These are phyloP conservation scores for Colletotrichum cordylinicola DNA, from an alignment of 2,329 filamentous ascomycete species.

Conservation along the genomic window DNA sequence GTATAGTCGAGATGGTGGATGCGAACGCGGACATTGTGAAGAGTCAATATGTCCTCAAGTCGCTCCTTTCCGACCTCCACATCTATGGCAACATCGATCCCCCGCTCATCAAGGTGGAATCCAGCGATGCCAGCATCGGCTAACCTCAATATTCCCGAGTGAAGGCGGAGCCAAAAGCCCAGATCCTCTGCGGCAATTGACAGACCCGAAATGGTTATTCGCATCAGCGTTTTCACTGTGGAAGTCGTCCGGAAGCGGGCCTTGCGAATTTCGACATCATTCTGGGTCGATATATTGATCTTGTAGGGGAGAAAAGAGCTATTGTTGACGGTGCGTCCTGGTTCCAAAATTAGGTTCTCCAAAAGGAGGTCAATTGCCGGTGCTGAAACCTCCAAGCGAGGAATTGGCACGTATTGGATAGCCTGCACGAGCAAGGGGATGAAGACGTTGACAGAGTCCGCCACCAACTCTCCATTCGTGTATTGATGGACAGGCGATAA, in stretches of 20 bases:
- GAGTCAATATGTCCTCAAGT: slow-evolving; percentile 80
- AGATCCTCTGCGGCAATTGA: slow-evolving; percentile 86
- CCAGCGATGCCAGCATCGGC: slow-evolving; percentile 85
- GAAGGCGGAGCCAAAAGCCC: slow-evolving; percentile 86
- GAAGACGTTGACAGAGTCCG: slow-evolving; percentile 81
- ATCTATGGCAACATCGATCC: slow-evolving; percentile 85
- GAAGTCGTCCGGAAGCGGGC: slow-evolving; percentile 73
- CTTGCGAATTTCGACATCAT: slow-evolving; percentile 86
- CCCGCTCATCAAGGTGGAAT: slow-evolving; percentile 84
- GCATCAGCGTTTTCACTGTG: slow-evolving; percentile 71
- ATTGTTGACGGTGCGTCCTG: slow-evolving; percentile 81
- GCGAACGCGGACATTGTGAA: slow-evolving; percentile 77
- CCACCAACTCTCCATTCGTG: slow-evolving; percentile 73
- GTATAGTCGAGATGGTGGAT: slow-evolving; percentile 89
- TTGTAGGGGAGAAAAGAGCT: slow-evolving; percentile 90
- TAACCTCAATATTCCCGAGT: slow-evolving; percentile 76
- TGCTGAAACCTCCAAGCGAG: slow-evolving; percentile 84
- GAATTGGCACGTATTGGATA: slow-evolving; percentile 88
- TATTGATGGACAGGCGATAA: slow-evolving; percentile 70
- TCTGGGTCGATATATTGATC: slow-evolving; percentile 81
- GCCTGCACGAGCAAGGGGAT: slow-evolving; percentile 77
- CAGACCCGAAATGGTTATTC: slow-evolving; percentile 81
- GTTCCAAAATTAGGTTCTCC: slow-evolving; percentile 90
- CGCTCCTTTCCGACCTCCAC: slow-evolving; percentile 81
- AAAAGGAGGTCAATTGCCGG: slow-evolving; percentile 85